A percentile compares a stretch with the other conserved stretches of the same genome.
Evolutionary conservation across 2,329 filamentous ascomycete species (phyloP).

Genomic region (Diaporthe helianthi): DNA sequence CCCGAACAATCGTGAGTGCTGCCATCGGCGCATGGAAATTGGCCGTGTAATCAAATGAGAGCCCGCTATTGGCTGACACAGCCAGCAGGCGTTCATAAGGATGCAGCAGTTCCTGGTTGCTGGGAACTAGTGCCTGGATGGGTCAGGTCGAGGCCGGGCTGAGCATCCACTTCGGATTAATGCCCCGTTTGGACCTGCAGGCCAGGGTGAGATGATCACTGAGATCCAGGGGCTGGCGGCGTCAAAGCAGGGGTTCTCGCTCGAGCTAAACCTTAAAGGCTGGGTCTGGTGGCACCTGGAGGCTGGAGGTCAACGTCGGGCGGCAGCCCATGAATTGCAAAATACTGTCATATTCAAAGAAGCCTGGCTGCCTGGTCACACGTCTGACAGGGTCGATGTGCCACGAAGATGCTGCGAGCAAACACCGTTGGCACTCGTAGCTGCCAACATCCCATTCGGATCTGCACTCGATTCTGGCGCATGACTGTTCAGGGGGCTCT

Average conservation of each 20-base stretch:
- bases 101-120: conserved; percentile 17
- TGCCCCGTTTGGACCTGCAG: conserved; percentile 9
- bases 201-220: too few species aligned
- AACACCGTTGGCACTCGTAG: neutral
- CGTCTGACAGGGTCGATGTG: neutral
- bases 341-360: neutral
- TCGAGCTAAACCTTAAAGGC: conserved; percentile 23
- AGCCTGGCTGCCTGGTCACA: neutral
- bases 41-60: neutral
- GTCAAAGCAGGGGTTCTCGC: neutral
- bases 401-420: neutral
- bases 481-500: neutral
- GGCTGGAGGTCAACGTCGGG: neutral
- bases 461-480: neutral
- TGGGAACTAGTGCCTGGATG: conserved; percentile 5
- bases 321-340: conserved; percentile 1
- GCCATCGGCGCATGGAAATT: conserved; percentile 10
- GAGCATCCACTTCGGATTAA: conserved; percentile 12
- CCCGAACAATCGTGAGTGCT: conserved; percentile 15
- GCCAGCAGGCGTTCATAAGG: conserved; percentile 1
- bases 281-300: conserved; percentile 1
- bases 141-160: conserved; percentile 17
- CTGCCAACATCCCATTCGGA: neutral
- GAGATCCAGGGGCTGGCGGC: conserved; percentile 17
- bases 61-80: conserved; percentile 2